phyloP scores from a whole-genome alignment of 2,329 filamentous ascomycete species.

The Trematosphaeria pertusa region DNA sequence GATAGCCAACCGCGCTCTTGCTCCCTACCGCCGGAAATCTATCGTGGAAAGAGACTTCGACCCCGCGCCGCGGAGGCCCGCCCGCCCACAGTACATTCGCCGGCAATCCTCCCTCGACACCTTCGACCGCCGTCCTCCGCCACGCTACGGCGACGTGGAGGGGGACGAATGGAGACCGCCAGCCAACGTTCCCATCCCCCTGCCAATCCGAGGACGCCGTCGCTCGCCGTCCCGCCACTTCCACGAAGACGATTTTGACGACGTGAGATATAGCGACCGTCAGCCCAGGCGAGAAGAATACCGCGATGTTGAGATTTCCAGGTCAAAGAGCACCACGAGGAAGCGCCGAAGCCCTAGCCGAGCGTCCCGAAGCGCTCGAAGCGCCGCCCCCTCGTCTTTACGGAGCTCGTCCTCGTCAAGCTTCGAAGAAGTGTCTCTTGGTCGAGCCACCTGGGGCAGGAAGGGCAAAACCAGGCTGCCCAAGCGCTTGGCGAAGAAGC shows the following conservation, averaged over 20 bases:
- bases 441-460: constrained; percentile 49
- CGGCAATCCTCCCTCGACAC: constrained; percentile 91
- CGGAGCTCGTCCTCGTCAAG: constrained; percentile 52
- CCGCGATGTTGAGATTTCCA: constrained; percentile 56
- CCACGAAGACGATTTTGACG: constrained; percentile 71
- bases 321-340: constrained; percentile 54
- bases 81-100: constrained; percentile 73
- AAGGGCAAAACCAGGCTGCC: constrained; percentile 92
- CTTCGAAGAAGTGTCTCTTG: constrained; percentile 48
- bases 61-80: constrained; percentile 60
- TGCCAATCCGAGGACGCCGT: constrained; percentile 60
- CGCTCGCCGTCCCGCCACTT: constrained; percentile 61
- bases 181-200: constrained; percentile 72
- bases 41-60: constrained; percentile 64
- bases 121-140: constrained; percentile 77
- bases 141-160: constrained; percentile 64
- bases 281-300: constrained; percentile 51
- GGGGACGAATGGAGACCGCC: constrained; percentile 68
- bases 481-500: constrained; percentile 76
- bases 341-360: constrained; percentile 27
- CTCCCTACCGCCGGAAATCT: constrained; percentile 65
- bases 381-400: constrained; percentile 22
- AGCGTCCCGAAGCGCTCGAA: constrained; percentile 38
- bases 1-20: constrained; percentile 59
- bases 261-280: constrained; percentile 55